phyloP scores from a whole-genome alignment of 306 rosid genomes.

The Prunus dulcis region DNA sequence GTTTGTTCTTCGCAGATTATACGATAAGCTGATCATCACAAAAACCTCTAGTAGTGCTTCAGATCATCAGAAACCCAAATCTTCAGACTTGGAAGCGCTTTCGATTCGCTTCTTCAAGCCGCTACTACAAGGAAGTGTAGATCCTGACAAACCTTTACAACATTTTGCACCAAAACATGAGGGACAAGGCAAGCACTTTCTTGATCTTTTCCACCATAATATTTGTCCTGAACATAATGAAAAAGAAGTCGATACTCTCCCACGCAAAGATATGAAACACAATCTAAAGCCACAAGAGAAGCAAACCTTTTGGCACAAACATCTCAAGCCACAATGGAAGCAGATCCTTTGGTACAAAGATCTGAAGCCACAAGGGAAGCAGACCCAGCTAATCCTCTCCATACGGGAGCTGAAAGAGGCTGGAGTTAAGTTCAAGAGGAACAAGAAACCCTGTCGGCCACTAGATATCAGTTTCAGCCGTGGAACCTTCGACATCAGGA shows the following conservation, averaged over 20 bases:
- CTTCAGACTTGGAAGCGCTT: slow-evolving; percentile 14
- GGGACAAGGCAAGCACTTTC: slow-evolving; percentile 23
- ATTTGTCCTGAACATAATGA: slow-evolving; percentile 8
- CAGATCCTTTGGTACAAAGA: no score
- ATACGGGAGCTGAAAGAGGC: slow-evolving; percentile 28
- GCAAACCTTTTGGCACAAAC: no score
- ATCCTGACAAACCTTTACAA: neutral
- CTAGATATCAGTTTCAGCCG: slow-evolving; percentile 29
- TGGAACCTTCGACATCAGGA: neutral
- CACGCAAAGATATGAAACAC: no score
- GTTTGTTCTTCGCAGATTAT: slow-evolving; percentile 31
- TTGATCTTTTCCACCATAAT: slow-evolving; percentile 33
- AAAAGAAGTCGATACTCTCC: neutral
- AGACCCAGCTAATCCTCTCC: slow-evolving; percentile 24
- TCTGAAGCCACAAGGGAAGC: slow-evolving; percentile 4
- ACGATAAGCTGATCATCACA: slow-evolving; percentile 12
- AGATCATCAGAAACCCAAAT: neutral
- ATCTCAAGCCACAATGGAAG: no score
- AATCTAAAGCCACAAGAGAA: no score
- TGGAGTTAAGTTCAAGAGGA: slow-evolving; percentile 35
- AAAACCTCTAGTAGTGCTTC: neutral
- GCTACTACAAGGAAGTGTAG: slow-evolving; percentile 18
- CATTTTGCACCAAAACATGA: neutral
- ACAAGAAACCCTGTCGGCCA: neutral
- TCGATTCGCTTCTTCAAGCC: slow-evolving; percentile 35